These are phyloP conservation scores for Forsythia suspensa DNA, from an alignment of 257 asterid species.

Conservation along the genomic window DNA sequence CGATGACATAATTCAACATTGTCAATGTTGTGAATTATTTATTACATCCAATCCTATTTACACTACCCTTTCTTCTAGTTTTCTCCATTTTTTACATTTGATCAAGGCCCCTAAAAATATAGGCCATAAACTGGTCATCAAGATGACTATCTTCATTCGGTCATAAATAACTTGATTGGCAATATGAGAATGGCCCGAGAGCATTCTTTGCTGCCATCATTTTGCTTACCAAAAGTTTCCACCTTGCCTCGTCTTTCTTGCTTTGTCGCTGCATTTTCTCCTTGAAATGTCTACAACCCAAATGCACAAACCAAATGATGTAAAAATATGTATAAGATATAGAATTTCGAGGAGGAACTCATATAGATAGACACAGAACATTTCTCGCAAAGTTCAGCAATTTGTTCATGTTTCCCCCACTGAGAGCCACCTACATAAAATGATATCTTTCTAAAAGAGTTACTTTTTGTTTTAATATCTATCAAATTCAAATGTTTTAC, in stretches of 20 bases:
- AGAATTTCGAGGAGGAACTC: too few relatives aligned
- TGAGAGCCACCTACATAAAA: too few relatives aligned
- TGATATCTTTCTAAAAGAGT: too few relatives aligned
- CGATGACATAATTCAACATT: too few relatives aligned
- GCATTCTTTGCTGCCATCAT: constrained; percentile 60
- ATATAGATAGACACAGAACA: too few relatives aligned
- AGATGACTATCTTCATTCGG: constrained; percentile 4
- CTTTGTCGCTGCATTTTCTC: constrained; percentile 69
- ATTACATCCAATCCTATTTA: neutral
- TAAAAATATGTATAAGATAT: too few relatives aligned
- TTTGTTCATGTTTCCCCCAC: too few relatives aligned
- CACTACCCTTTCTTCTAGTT: neutral
- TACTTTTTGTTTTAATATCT: too few relatives aligned
- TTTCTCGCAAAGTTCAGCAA: too few relatives aligned
- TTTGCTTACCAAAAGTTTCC: constrained; percentile 71
- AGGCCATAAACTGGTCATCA: constrained; percentile 28
- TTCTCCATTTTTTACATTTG: neutral
- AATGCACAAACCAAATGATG: neutral
- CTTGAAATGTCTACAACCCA: constrained; percentile 69
- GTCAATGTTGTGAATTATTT: neutral
- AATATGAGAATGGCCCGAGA: constrained; percentile 43
- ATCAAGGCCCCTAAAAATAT: constrained; percentile 44
- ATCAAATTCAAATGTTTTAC: too few relatives aligned
- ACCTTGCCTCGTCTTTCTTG: constrained; percentile 65
- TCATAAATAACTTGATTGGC: constrained; percentile 31